These are phyloP conservation scores for Candida boidinii DNA, from an alignment of 805 yeast species.

Conservation along the genomic window DNA sequence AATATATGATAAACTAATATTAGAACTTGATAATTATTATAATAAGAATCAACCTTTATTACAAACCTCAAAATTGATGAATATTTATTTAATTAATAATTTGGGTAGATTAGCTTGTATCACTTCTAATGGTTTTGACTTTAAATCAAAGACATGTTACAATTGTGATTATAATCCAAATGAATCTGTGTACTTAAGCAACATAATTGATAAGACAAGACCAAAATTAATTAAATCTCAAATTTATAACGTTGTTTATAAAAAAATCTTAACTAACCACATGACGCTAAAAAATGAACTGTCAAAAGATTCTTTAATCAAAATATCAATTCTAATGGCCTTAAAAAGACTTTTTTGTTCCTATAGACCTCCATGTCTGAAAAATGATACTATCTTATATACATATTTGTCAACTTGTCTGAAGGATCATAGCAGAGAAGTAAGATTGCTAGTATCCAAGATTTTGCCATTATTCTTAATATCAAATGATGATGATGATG, in stretches of 20 bases:
- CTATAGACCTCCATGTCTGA: slow-evolving; percentile 38
- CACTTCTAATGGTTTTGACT: slow-evolving; percentile 27
- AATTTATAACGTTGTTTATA: too few species aligned
- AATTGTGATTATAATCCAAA: slow-evolving; percentile 24
- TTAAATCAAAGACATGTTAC: slow-evolving; percentile 23
- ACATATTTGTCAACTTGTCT: slow-evolving; percentile 32
- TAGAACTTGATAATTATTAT: too few species aligned
- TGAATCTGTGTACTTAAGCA: slow-evolving; percentile 8
- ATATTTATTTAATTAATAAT: slow-evolving; percentile 25
- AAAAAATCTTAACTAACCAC: too few species aligned
- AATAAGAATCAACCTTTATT: too few species aligned
- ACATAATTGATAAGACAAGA: slow-evolving; percentile 17
- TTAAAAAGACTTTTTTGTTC: slow-evolving; percentile 43
- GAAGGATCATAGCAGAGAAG: slow-evolving; percentile 39
- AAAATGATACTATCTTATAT: slow-evolving; percentile 23
- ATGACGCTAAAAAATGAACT: background rate
- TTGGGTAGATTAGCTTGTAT: slow-evolving; percentile 36
- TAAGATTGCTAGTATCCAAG: slow-evolving; percentile 44
- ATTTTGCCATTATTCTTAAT: slow-evolving; percentile 46
- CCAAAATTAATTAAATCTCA: too few species aligned
- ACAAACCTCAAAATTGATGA: slow-evolving; percentile 8
- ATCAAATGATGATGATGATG: slow-evolving; percentile 28
- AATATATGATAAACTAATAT: too few species aligned
- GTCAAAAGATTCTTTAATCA: slow-evolving; percentile 15
- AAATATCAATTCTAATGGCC: slow-evolving; percentile 36